These are phyloP conservation scores for Russula griseocarnosa DNA, from an alignment of 768 basidiomycete species.

Conservation along the genomic window DNA sequence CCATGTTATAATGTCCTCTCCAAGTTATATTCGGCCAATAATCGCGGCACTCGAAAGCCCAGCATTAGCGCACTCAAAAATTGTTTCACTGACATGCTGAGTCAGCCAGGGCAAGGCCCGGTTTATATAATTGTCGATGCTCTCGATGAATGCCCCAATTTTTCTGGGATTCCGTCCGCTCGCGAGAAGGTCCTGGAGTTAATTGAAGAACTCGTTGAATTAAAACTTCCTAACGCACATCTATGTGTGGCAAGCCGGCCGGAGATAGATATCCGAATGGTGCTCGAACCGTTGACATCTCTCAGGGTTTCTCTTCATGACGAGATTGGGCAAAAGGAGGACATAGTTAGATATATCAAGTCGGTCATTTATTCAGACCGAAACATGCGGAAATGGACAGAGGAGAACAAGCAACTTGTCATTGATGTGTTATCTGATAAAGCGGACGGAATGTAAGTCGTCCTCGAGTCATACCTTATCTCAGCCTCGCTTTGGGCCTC, in stretches of 20 bases:
- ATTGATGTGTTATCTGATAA: background rate
- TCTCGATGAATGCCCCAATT: constrained; percentile 17
- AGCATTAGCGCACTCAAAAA: too few relatives aligned
- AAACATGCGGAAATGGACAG: constrained; percentile 11
- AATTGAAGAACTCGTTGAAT: background rate
- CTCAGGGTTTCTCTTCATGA: background rate
- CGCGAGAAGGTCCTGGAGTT: constrained; percentile 2
- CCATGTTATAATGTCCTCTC: too few relatives aligned
- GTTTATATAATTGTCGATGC: constrained; percentile 15
- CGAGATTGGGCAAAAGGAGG: background rate
- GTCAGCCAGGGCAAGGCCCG: background rate
- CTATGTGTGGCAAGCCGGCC: background rate
- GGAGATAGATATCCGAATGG: background rate
- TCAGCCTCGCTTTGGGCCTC: background rate
- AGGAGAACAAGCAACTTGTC: background rate
- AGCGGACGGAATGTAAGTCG: constrained; percentile 15
- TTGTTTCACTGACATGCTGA: too few relatives aligned
- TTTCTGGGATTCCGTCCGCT: constrained; percentile 4
- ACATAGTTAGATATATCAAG: constrained; percentile 1
- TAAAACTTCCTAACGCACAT: background rate
- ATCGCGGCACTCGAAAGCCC: too few relatives aligned
- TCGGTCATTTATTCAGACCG: background rate
- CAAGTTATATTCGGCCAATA: too few relatives aligned
- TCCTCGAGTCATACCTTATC: too few relatives aligned
- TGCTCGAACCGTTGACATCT: background rate